Conservation (phyloP, 371 early-diverging fungal genomes). For the Apophysomyces sp. region DNA sequence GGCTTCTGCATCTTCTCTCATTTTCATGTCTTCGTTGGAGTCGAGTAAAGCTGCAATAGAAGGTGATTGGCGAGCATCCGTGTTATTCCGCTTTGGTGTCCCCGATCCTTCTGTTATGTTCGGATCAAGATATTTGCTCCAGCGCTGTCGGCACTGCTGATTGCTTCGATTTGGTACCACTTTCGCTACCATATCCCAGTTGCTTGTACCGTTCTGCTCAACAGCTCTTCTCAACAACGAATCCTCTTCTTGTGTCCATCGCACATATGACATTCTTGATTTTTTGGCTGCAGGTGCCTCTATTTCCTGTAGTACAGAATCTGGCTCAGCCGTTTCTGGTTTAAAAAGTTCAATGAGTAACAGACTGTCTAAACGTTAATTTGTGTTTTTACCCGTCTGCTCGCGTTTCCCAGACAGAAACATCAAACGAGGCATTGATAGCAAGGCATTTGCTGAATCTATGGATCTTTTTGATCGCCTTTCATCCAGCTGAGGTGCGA, state of each 20-base stretch:
- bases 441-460: slow-evolving; percentile 44
- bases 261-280: slow-evolving; percentile 39
- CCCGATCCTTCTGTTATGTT: slow-evolving; percentile 1
- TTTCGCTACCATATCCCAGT: slow-evolving; percentile 40
- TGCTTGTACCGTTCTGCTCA: slow-evolving; percentile 30
- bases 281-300: slow-evolving; percentile 14
- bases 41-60: slow-evolving; percentile 46
- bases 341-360: not conserved
- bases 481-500: not conserved
- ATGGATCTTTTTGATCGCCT: slow-evolving; percentile 47
- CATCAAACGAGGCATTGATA: slow-evolving; percentile 39
- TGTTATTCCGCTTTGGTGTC: not conserved
- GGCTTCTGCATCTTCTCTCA: not conserved
- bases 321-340: not conserved
- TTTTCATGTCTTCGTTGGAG: slow-evolving; percentile 10
- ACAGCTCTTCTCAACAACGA: slow-evolving; percentile 26
- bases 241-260: slow-evolving; percentile 45
- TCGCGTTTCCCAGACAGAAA: slow-evolving; percentile 7
- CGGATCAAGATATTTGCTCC: slow-evolving; percentile 26
- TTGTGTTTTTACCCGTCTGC: not conserved
- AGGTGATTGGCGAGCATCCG: slow-evolving; percentile 45
- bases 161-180: slow-evolving; percentile 34
- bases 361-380: too few species aligned
- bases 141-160: slow-evolving; percentile 48
- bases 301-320: slow-evolving; percentile 4